phyloP scores from a whole-genome alignment of 2,329 filamentous ascomycete genomes.

The Juglanconis juglandina region DNA sequence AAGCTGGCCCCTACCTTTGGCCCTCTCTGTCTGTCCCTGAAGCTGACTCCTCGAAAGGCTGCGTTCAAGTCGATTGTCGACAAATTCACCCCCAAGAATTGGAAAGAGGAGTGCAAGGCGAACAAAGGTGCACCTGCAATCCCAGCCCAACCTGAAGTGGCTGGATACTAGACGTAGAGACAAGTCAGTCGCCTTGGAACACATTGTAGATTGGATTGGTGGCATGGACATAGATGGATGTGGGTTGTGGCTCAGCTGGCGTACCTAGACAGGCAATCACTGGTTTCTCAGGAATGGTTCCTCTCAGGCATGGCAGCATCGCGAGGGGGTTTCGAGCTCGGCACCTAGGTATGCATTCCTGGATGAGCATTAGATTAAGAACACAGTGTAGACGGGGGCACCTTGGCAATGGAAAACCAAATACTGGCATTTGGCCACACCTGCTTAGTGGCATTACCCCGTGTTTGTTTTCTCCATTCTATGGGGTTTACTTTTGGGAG shows the following conservation, averaged over 20 bases:
- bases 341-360: not conserved
- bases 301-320: too few species aligned
- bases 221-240: conserved; percentile 38
- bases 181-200: not conserved
- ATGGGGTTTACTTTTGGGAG: too few species aligned
- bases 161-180: conserved; percentile 39
- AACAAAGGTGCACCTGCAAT: conserved; percentile 43
- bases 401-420: not conserved
- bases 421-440: too few species aligned
- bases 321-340: not conserved
- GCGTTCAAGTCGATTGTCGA: conserved; percentile 93
- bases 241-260: conserved; percentile 21
- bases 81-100: conserved; percentile 79
- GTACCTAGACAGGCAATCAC: not conserved
- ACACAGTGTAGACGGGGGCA: not conserved
- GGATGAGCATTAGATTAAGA: not conserved
- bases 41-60: conserved; percentile 44
- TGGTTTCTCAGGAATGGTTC: too few species aligned
- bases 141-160: conserved; percentile 48
- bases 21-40: not conserved
- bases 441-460: too few species aligned
- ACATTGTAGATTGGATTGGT: conserved; percentile 24
- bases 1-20: conserved; percentile 29
- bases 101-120: conserved; percentile 56
- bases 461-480: too few species aligned